Conservation (phyloP, 2,329 filamentous ascomycete genomes). For the Diaporthe batatas region DNA sequence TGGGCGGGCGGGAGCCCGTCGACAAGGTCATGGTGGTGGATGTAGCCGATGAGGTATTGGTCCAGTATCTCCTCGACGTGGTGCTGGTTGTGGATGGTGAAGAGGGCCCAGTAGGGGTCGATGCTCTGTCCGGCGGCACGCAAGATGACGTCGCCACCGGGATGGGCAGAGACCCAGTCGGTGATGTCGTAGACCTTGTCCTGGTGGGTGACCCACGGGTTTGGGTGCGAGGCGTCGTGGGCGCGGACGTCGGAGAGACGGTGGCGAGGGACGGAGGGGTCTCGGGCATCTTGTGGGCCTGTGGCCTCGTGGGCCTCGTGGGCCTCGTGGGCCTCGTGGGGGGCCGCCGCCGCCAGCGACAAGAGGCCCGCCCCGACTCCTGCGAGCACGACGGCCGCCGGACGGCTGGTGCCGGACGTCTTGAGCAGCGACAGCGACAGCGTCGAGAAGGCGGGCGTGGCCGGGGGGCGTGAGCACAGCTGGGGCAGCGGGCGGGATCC, state of each 20-base stretch:
- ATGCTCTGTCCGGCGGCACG: constrained; percentile 74
- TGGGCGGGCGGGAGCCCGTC: constrained; percentile 67
- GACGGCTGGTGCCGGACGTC: neutral
- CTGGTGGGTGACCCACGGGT: constrained; percentile 74
- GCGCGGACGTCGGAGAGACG: constrained; percentile 65
- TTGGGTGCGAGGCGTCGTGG: constrained; percentile 64
- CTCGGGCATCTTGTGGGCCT: constrained; percentile 48
- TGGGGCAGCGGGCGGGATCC: neutral
- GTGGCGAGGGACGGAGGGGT: constrained; percentile 61
- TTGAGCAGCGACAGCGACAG: constrained; percentile 24
- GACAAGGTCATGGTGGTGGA: constrained; percentile 71
- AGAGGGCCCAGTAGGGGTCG: constrained; percentile 79
- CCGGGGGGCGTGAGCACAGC: neutral
- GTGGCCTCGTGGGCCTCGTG: no score
- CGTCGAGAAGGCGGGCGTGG: constrained; percentile 18
- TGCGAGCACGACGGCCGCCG: constrained; percentile 42
- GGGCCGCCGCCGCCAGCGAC: constrained; percentile 42
- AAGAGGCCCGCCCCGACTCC: constrained; percentile 45
- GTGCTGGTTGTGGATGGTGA: constrained; percentile 75
- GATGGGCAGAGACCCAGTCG: constrained; percentile 75
- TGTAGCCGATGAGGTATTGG: constrained; percentile 73
- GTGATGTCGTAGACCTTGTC: constrained; percentile 79
- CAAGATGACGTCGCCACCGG: constrained; percentile 77
- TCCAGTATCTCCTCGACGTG: constrained; percentile 75
- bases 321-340: no score